Percentiles rank a stretch among this genome's conserved stretches.
Conservation (phyloP, 2,329 filamentous ascomycete species). For the Pseudocercospora musae region DNA sequence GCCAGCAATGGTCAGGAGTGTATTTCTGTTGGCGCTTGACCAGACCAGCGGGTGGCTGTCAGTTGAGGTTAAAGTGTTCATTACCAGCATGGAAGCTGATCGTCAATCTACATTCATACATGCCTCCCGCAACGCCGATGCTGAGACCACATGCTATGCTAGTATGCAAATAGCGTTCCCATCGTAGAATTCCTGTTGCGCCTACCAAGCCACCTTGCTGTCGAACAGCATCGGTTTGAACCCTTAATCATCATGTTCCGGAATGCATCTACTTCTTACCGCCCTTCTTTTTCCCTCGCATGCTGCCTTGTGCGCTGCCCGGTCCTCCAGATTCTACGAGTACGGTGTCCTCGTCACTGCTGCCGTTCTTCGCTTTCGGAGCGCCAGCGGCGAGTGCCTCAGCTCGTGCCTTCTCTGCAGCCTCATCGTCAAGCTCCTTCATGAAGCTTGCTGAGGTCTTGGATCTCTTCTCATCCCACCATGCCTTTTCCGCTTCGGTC, state of each 20-base stretch:
- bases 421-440: slow-evolving; percentile 70
- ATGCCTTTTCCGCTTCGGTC: slow-evolving; percentile 71
- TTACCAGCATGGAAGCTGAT: neutral
- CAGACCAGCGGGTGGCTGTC: too few relatives aligned
- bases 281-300: slow-evolving; percentile 56
- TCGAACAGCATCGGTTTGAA: neutral
- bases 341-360: slow-evolving; percentile 70
- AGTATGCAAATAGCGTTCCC: neutral
- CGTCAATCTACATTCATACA: neutral
- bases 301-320: slow-evolving; percentile 38
- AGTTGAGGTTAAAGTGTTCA: too few relatives aligned
- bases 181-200: neutral
- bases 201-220: neutral
- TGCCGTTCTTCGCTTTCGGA: slow-evolving; percentile 28
- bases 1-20: too few relatives aligned
- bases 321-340: slow-evolving; percentile 65
- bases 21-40: too few relatives aligned
- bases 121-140: neutral
- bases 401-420: slow-evolving; percentile 9
- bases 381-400: slow-evolving; percentile 22
- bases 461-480: slow-evolving; percentile 84
- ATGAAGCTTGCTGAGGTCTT: slow-evolving; percentile 74
- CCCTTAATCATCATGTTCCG: neutral
- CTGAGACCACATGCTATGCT: neutral
- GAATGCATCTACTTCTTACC: slow-evolving; percentile 51